phyloP scores from a whole-genome alignment of 2,329 filamentous ascomycete species.

The Myriangium duriaei region DNA sequence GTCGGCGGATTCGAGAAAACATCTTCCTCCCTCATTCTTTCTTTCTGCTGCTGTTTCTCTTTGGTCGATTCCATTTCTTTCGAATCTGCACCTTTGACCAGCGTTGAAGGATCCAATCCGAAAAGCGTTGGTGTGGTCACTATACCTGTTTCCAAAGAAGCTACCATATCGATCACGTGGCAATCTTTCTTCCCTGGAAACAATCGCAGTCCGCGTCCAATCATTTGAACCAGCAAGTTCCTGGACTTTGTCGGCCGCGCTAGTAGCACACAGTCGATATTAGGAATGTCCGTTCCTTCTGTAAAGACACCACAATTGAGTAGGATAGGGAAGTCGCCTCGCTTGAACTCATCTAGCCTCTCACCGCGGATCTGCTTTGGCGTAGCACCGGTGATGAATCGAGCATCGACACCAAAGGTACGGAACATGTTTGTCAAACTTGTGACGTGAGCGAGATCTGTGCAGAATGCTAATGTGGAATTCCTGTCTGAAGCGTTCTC shows the following conservation, averaged over 20 bases:
- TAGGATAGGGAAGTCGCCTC: slow-evolving; percentile 68
- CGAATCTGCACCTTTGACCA: slow-evolving; percentile 55
- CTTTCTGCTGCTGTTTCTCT: slow-evolving; percentile 33
- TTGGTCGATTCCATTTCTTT: slow-evolving; percentile 48
- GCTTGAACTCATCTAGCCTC: slow-evolving; percentile 63
- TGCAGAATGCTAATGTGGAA: slow-evolving; percentile 88
- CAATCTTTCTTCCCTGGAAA: slow-evolving; percentile 73
- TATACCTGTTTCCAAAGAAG: slow-evolving; percentile 70
- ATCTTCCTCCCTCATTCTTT: slow-evolving; percentile 28
- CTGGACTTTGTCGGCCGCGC: slow-evolving; percentile 80
- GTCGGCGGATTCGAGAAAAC: slow-evolving; percentile 8
- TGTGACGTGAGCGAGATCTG: slow-evolving; percentile 71
- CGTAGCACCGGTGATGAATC: slow-evolving; percentile 77
- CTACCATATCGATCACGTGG: slow-evolving; percentile 93
- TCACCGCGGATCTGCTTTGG: slow-evolving; percentile 53
- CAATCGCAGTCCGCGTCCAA: slow-evolving; percentile 81
- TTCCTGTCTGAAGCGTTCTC: slow-evolving; percentile 59
- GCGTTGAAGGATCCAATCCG: slow-evolving; percentile 70
- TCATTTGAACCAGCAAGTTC: slow-evolving; percentile 96
- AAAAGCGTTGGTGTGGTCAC: slow-evolving; percentile 87
- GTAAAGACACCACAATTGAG: slow-evolving; percentile 95
- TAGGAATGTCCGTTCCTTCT: slow-evolving; percentile 94
- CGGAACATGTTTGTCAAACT: slow-evolving; percentile 67
- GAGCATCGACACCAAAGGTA: slow-evolving; percentile 64
- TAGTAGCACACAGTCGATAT: slow-evolving; percentile 85